These are phyloP conservation scores for Plectosphaerella plurivora DNA, from an alignment of 2,329 filamentous ascomycete genomes.

Conservation along the genomic window DNA sequence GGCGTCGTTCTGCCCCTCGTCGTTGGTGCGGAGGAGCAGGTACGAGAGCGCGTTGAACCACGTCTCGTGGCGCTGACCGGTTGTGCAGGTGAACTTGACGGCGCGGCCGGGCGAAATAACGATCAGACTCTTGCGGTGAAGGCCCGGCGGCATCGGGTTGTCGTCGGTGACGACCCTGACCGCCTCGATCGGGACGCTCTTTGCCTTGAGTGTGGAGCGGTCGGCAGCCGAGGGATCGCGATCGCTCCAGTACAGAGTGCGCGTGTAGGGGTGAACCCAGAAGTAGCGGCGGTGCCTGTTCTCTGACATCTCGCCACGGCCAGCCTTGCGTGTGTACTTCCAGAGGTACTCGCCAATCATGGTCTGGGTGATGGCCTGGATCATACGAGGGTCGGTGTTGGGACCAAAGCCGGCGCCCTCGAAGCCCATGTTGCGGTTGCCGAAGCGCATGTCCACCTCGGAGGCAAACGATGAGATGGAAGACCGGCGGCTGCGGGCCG, in stretches of 20 bases:
- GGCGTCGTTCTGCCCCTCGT: slow-evolving; percentile 57
- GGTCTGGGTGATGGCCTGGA: slow-evolving; percentile 96
- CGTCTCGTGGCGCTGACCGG: slow-evolving; percentile 90
- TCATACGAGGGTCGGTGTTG: slow-evolving; percentile 92
- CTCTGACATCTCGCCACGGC: slow-evolving; percentile 81
- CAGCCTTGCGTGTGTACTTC: slow-evolving; percentile 96
- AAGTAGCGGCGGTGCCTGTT: slow-evolving; percentile 94
- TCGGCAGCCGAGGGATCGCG: slow-evolving; percentile 76
- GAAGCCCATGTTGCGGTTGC: slow-evolving; percentile 57
- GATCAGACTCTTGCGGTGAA: slow-evolving; percentile 90
- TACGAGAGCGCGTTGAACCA: slow-evolving; percentile 99
- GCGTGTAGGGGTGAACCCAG: slow-evolving; percentile 97
- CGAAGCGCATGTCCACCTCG: slow-evolving; percentile 88
- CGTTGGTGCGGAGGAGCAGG: slow-evolving; percentile 71
- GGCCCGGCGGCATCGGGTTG: slow-evolving; percentile 89
- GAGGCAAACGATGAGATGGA: slow-evolving; percentile 95
- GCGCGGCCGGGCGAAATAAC: slow-evolving; percentile 84
- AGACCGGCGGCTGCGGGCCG: slow-evolving; percentile 57
- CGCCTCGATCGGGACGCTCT: slow-evolving; percentile 91
- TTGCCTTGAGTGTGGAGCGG: slow-evolving; percentile 69
- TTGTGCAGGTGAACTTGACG: slow-evolving; percentile 92
- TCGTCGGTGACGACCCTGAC: slow-evolving; percentile 90
- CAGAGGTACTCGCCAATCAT: slow-evolving; percentile 99
- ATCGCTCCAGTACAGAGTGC: slow-evolving; percentile 95
- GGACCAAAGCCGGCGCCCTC: slow-evolving; percentile 57